phyloP scores from a whole-genome alignment of 2,329 filamentous ascomycete genomes.

The Ascocoryne sarcoides region DNA sequence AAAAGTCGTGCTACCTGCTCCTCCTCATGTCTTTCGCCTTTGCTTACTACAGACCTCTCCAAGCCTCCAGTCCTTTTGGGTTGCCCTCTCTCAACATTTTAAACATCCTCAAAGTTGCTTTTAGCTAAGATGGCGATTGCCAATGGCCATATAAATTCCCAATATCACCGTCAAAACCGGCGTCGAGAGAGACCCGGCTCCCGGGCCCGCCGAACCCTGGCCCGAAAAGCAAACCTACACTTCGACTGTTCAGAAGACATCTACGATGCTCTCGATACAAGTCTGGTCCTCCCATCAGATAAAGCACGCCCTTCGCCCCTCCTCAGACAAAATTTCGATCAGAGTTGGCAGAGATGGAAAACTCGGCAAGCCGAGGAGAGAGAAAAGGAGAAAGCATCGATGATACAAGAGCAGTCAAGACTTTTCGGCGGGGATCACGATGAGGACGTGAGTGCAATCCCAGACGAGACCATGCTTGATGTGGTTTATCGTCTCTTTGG shows the following conservation, averaged over 20 bases:
- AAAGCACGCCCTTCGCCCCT: conserved; percentile 22
- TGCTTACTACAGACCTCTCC: conserved; percentile 23
- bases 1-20: conserved; percentile 11
- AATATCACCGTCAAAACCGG: conserved; percentile 24
- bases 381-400: conserved; percentile 19
- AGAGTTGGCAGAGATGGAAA: conserved; percentile 27
- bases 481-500: conserved; percentile 27
- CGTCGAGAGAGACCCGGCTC: conserved; percentile 27
- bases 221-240: conserved; percentile 19
- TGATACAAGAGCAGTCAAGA: conserved; percentile 21
- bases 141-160: conserved; percentile 17
- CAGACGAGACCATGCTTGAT: conserved; percentile 23
- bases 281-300: conserved; percentile 21
- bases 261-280: conserved; percentile 20
- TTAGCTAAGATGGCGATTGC: conserved; percentile 13
- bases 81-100: conserved; percentile 1
- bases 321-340: conserved; percentile 26
- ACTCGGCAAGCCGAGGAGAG: conserved; percentile 23
- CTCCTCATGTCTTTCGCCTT: conserved; percentile 4
- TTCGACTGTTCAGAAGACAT: conserved; percentile 21
- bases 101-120: background rate
- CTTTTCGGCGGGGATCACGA: conserved; percentile 26
- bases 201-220: conserved; percentile 22
- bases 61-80: conserved; percentile 11
- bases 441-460: conserved; percentile 26